These are phyloP conservation scores for Salix suchowensis DNA, from an alignment of 345 rosid genomes.

Conservation along the genomic window DNA sequence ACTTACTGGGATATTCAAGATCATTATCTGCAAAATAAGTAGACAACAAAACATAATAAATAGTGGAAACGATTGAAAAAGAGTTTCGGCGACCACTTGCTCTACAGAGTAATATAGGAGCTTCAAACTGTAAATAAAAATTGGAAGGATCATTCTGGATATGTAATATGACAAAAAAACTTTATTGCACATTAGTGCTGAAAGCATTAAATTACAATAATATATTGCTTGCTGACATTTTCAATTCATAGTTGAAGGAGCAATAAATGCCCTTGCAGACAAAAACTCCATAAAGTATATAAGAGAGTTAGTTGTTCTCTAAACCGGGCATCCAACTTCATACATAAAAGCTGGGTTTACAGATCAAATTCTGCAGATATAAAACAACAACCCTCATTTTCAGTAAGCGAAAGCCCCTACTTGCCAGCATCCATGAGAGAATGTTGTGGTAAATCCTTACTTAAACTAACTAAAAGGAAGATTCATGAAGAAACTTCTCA, in stretches of 20 bases:
- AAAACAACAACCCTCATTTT: no score
- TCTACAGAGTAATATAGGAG: neutral
- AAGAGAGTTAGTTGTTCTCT: neutral
- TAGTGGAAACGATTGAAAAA: neutral
- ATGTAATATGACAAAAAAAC: neutral
- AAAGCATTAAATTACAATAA: neutral
- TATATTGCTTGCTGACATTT: neutral
- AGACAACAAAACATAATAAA: slow-evolving; percentile 12
- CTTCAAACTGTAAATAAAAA: neutral
- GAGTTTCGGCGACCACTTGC: neutral
- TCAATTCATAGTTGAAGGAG: no score
- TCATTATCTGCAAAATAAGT: slow-evolving; percentile 67
- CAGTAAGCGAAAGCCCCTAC: no score
- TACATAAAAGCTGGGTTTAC: neutral
- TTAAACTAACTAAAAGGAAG: neutral
- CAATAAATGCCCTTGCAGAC: neutral
- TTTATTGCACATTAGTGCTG: no score
- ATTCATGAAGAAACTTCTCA: neutral
- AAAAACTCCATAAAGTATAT: neutral
- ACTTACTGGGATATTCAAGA: slow-evolving; percentile 78
- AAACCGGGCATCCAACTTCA: neutral
- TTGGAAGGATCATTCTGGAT: neutral
- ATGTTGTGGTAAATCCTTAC: neutral
- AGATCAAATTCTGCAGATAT: neutral
- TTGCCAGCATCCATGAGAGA: no score